A percentile compares a stretch with the other conserved stretches of the same genome.
These are phyloP conservation scores for Ganoderma multipileum DNA, from an alignment of 1,284 basidiomycete genomes.

Conservation along the genomic window DNA sequence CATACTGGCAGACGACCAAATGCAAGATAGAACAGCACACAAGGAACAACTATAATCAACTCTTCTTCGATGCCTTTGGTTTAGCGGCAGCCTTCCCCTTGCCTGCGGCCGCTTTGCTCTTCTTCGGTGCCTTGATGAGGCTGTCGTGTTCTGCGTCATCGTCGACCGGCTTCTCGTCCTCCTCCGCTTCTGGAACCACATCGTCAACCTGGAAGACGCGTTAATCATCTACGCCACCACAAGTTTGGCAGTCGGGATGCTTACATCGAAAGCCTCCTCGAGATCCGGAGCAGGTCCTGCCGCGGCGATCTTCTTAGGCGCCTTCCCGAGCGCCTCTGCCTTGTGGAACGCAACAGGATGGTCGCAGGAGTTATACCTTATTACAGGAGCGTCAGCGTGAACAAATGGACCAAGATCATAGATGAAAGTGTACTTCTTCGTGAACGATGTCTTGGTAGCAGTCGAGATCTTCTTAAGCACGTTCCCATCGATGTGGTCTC, in stretches of 20 bases:
- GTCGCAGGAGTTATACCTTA: constrained; percentile 84
- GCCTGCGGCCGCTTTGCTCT: constrained; percentile 41
- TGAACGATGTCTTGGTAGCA: constrained; percentile 86
- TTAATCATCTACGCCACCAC: constrained; percentile 6
- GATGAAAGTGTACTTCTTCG: constrained; percentile 68
- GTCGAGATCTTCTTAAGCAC: constrained; percentile 87
- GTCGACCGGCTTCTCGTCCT: constrained; percentile 43
- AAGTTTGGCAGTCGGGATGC: constrained; percentile 34
- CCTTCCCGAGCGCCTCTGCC: constrained; percentile 77
- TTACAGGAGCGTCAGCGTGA: not conserved
- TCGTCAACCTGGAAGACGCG: constrained; percentile 42
- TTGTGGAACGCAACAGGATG: constrained; percentile 95
- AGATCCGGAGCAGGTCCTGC: constrained; percentile 83
- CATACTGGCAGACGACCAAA: constrained; percentile 7
- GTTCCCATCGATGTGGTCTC: constrained; percentile 74
- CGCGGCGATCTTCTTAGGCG: constrained; percentile 77
- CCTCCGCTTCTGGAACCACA: constrained; percentile 50
- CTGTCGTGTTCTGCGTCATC: constrained; percentile 57
- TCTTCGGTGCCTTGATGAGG: constrained; percentile 53
- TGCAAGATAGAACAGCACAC: not conserved
- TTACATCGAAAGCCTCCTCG: constrained; percentile 82
- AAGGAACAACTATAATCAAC: constrained; percentile 10
- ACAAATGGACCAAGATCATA: not conserved
- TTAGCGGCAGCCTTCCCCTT: constrained; percentile 30
- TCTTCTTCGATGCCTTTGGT: constrained; percentile 32